Percentiles rank a stretch among this genome's conserved stretches.
Conservation (phyloP, 139 green algal genomes). For the Pseudopediastrum boryanum region DNA sequence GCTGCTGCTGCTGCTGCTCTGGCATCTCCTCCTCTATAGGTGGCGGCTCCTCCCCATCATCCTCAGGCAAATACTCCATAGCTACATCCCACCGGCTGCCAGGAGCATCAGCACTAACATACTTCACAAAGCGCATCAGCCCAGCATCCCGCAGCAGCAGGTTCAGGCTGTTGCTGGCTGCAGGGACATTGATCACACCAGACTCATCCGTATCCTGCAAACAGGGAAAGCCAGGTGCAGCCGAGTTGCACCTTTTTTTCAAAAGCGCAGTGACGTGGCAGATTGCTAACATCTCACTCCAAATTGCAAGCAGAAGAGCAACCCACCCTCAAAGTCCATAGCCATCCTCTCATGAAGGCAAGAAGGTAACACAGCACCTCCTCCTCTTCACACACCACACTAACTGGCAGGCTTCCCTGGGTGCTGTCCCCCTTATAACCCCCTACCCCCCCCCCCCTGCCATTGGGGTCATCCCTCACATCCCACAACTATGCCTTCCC, state of each 20-base stretch:
- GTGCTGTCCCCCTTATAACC: no score
- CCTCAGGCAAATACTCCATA: constrained; percentile 64
- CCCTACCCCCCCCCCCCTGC: no score
- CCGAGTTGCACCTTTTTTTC: not conserved
- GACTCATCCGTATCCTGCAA: constrained; percentile 61
- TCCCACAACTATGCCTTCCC: no score
- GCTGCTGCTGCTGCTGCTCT: constrained; percentile 13
- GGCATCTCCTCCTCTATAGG: constrained; percentile 7
- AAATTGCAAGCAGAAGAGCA: no score
- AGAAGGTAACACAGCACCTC: no score
- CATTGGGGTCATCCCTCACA: no score
- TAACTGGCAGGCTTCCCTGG: no score
- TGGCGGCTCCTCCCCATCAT: constrained; percentile 42
- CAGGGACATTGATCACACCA: constrained; percentile 81
- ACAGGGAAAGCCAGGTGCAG: not conserved
- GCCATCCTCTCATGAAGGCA: no score
- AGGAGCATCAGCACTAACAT: constrained; percentile 34
- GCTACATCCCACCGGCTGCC: constrained; percentile 62
- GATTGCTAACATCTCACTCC: not conserved
- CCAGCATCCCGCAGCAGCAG: constrained; percentile 83
- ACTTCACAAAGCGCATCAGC: constrained; percentile 90
- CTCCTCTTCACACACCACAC: no score
- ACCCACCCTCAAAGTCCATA: no score
- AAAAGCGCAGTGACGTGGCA: not conserved
- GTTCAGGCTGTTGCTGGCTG: constrained; percentile 81